phyloP scores from a whole-genome alignment of 495 filamentous ascomycete species.

The Extremus antarcticus region DNA sequence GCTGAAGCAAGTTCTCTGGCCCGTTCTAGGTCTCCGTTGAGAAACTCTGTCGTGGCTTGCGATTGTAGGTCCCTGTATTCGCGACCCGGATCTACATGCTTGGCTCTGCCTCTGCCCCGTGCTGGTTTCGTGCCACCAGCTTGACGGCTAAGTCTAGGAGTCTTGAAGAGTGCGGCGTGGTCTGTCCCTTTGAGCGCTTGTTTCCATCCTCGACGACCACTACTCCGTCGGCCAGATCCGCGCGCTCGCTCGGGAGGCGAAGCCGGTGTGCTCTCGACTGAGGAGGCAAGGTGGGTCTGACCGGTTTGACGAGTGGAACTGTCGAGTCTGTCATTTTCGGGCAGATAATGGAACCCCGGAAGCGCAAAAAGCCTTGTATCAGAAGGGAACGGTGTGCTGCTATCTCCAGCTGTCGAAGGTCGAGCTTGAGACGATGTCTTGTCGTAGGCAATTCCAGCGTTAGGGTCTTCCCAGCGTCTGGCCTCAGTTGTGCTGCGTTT shows the following conservation, averaged over 20 bases:
- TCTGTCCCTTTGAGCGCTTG: slow-evolving; percentile 11
- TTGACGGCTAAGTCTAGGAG: neutral
- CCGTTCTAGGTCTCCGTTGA: slow-evolving; percentile 46
- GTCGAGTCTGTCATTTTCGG: neutral
- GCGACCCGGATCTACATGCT: slow-evolving; percentile 7
- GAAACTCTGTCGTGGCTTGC: slow-evolving; percentile 16
- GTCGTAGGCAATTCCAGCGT: neutral
- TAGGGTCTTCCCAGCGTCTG: neutral
- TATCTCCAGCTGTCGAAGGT: neutral
- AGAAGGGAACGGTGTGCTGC: neutral
- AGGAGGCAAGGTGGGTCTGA: neutral
- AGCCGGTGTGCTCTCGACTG: neutral
- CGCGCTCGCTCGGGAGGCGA: neutral
- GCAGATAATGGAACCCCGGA: neutral
- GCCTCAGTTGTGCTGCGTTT: neutral
- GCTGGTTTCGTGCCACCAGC: neutral
- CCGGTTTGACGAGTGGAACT: neutral
- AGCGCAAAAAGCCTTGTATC: neutral
- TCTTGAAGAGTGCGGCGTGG: slow-evolving; percentile 4
- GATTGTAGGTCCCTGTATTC: slow-evolving; percentile 15
- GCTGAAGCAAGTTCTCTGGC: slow-evolving; percentile 52
- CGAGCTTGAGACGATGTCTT: neutral
- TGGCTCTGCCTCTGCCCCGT: slow-evolving; percentile 2
- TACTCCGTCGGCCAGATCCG: neutral
- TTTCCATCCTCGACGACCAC: slow-evolving; percentile 11